A percentile compares a stretch with the other conserved stretches of the same genome.
Evolutionary conservation across 2,329 filamentous ascomycete species (phyloP).

Genomic region (Lecanosticta acicola): DNA sequence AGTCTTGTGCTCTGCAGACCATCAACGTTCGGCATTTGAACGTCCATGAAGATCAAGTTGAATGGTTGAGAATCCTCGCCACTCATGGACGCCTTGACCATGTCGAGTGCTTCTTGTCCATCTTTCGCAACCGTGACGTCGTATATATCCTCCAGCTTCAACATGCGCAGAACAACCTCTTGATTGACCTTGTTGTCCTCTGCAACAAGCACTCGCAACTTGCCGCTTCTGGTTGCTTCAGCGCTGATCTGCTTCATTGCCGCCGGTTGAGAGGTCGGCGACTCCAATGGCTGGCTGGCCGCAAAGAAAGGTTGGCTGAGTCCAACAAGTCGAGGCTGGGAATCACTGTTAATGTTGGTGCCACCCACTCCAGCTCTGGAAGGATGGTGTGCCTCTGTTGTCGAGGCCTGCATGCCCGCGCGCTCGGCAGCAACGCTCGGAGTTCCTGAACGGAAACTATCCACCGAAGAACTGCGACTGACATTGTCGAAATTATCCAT

Average conservation of each 20-base stretch:
- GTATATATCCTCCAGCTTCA: constrained; percentile 72
- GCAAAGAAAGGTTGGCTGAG: constrained; percentile 78
- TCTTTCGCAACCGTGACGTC: constrained; percentile 72
- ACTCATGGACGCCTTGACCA: constrained; percentile 77
- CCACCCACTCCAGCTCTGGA: constrained; percentile 17
- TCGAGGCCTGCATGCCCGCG: constrained; percentile 17
- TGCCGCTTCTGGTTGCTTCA: constrained; percentile 53
- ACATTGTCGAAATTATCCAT: constrained; percentile 20
- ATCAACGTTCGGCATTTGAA: constrained; percentile 59
- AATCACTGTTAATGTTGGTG: constrained; percentile 46
- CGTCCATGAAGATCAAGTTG: constrained; percentile 71
- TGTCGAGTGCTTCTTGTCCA: constrained; percentile 71
- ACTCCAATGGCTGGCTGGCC: constrained; percentile 42
- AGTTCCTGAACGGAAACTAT: constrained; percentile 13
- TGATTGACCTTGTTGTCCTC: constrained; percentile 64
- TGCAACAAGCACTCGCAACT: constrained; percentile 76
- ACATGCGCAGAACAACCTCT: constrained; percentile 57
- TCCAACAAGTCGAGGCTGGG: constrained; percentile 73
- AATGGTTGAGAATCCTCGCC: constrained; percentile 53
- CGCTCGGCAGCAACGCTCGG: constrained; percentile 16
- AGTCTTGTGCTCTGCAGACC: constrained; percentile 79
- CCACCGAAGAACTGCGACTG: constrained; percentile 15
- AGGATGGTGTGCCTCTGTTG: constrained; percentile 13
- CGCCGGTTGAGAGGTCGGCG: constrained; percentile 57
- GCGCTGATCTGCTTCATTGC: constrained; percentile 61